phyloP scores from a whole-genome alignment of 2,329 filamentous ascomycete species.

The Cladophialophora exuberans region DNA sequence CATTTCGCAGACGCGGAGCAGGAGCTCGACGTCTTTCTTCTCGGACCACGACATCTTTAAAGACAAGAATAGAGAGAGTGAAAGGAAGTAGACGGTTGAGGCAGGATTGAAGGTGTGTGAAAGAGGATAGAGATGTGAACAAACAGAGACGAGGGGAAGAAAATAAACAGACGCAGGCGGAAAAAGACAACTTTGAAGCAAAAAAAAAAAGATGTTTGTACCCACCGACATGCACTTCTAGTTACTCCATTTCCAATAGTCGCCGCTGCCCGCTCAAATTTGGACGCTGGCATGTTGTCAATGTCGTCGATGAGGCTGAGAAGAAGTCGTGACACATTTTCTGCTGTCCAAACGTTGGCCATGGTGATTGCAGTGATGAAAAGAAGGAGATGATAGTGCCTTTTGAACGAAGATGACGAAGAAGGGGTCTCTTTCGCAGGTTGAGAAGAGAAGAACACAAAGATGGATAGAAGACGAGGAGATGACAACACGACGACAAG shows the following conservation, averaged over 20 bases:
- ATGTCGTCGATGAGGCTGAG: conserved; percentile 17
- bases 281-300: conserved; percentile 13
- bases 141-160: neutral
- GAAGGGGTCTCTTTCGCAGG: no score
- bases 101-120: no score
- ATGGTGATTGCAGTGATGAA: conserved; percentile 14
- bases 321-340: conserved; percentile 19
- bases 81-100: no score
- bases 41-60: conserved; percentile 7
- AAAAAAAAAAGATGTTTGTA: neutral
- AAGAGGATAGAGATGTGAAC: no score
- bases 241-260: conserved; percentile 16
- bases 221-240: conserved; percentile 21
- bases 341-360: conserved; percentile 14
- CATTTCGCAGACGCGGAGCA: conserved; percentile 12
- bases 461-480: no score
- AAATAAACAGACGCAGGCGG: neutral
- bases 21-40: conserved; percentile 4
- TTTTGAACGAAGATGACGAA: neutral
- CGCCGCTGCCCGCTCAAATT: conserved; percentile 17
- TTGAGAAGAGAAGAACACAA: no score
- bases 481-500: no score
- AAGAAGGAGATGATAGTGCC: neutral
- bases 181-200: neutral
- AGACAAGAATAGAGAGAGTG: neutral